Evolutionary conservation across 208 protist species (phyloP).

Genomic region (Hexamita inflata): DNA sequence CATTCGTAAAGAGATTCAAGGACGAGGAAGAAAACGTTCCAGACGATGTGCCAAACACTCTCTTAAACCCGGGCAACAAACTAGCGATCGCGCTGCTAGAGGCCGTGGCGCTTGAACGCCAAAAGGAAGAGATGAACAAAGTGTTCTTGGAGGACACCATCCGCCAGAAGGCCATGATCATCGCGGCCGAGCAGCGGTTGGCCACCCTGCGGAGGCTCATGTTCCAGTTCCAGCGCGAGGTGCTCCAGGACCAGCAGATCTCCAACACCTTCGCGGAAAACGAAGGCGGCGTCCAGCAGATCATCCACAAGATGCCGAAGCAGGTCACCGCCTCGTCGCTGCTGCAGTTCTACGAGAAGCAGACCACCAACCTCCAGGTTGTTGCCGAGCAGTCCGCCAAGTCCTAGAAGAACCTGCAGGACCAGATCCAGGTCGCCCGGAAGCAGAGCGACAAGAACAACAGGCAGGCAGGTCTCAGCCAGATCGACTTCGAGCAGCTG

Average conservation of each 20-base stretch:
- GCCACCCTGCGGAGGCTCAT: not conserved
- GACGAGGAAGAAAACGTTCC: not conserved
- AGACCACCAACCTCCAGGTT: too few species aligned
- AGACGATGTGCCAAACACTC: not conserved
- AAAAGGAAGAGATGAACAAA: not conserved
- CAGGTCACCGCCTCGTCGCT: too few species aligned
- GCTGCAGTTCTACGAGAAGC: too few species aligned
- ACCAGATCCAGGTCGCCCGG: too few species aligned
- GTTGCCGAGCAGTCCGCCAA: too few species aligned
- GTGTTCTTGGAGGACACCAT: not conserved
- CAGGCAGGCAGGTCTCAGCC: too few species aligned
- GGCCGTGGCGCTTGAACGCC: not conserved
- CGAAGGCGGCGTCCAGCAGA: too few species aligned
- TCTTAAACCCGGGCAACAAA: not conserved
- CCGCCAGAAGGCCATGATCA: not conserved
- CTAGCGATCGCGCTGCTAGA: not conserved
- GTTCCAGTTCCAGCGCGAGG: not conserved
- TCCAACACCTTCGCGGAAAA: constrained; percentile 28
- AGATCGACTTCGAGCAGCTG: constrained; percentile 79
- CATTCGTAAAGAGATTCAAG: constrained; percentile 11
- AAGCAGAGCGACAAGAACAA: too few species aligned
- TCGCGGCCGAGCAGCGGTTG: not conserved
- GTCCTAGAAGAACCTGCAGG: too few species aligned
- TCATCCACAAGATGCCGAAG: too few species aligned
- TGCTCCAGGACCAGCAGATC: not conserved